Evolutionary conservation across 2,329 filamentous ascomycete genomes (phyloP), one percentile per base, ranked within the genome.

Genomic region (Dichotomopilus funicola): DNA sequence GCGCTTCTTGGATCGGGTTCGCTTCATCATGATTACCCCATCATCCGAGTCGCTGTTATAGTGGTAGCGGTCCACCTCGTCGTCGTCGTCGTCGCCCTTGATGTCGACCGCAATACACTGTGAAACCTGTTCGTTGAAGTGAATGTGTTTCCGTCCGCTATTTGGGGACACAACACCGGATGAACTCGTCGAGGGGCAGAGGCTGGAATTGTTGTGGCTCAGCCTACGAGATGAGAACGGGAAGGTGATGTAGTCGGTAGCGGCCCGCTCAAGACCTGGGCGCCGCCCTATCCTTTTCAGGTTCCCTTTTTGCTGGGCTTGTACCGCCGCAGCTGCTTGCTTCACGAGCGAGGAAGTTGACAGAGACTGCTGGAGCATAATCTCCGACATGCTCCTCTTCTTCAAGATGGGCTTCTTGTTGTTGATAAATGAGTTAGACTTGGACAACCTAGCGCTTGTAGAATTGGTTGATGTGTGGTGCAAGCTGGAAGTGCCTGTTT

Each of bases 381-480:
- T 81, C 71, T 97, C 92, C 0, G 92, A 97, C 79, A 95, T 92
- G 71, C 89, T 96, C 62, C 91, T 83, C 78, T 96, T 97, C 75
- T 97, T 97, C 57, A 99, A 73, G 57, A 97, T 97, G 1, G 91
- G 89, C 72, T 96, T 96, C 73, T 91, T 90, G 62, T 91, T 90
- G 62, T 83, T 82, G 61, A 87, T 72, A 60, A 90, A 87, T 0
- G 89, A 91, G 62, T 76, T 75, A 4, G 74, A 74, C 63, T 81
- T 78, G 34, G 78, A 80, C 12, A 82, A 57, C 12, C 72, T 68
- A 4, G 72, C 69, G 59, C 75, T 78, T 51, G 61, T 65, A 10
- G 68, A 61, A 60, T 74, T 72, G 2, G 71, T 72, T 51, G 73
- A 71, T 5, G 74, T 66, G 64, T 76, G 58, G 55, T 82, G 76